Evolutionary conservation across 2,329 filamentous ascomycete species (phyloP).

Genomic region (Aspergillus bombycis): DNA sequence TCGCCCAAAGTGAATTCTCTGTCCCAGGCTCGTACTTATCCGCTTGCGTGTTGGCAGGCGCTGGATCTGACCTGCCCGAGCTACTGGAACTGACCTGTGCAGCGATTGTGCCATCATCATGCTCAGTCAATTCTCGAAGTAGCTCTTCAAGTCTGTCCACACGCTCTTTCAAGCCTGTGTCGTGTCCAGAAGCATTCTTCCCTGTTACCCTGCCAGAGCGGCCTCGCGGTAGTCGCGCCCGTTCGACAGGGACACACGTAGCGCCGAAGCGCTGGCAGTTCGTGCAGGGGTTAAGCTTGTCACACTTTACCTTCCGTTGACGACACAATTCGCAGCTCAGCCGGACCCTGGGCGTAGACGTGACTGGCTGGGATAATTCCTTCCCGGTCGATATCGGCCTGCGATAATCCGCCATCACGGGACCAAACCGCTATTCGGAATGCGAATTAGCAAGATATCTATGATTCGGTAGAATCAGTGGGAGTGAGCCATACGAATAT

Average conservation of each 20-base stretch:
- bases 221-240: constrained; percentile 37
- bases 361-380: background rate
- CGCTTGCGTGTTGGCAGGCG: background rate
- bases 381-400: background rate
- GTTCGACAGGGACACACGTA: constrained; percentile 34
- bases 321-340: constrained; percentile 37
- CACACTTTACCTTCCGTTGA: constrained; percentile 39
- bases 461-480: background rate
- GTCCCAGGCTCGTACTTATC: background rate
- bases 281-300: constrained; percentile 36
- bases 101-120: constrained; percentile 3
- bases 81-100: background rate
- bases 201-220: constrained; percentile 25
- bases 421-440: background rate
- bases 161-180: constrained; percentile 24
- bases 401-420: constrained; percentile 11
- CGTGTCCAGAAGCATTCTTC: constrained; percentile 17
- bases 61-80: background rate
- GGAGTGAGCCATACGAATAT: background rate
- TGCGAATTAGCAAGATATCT: background rate
- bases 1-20: constrained; percentile 27
- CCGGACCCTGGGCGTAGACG: constrained; percentile 23
- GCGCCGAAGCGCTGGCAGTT: constrained; percentile 31
- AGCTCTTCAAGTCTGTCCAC: constrained; percentile 31
- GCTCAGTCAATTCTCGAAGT: constrained; percentile 14